Evolutionary conservation across 2,329 filamentous ascomycete genomes (phyloP).

Genomic region (Xylariaceae sp.): DNA sequence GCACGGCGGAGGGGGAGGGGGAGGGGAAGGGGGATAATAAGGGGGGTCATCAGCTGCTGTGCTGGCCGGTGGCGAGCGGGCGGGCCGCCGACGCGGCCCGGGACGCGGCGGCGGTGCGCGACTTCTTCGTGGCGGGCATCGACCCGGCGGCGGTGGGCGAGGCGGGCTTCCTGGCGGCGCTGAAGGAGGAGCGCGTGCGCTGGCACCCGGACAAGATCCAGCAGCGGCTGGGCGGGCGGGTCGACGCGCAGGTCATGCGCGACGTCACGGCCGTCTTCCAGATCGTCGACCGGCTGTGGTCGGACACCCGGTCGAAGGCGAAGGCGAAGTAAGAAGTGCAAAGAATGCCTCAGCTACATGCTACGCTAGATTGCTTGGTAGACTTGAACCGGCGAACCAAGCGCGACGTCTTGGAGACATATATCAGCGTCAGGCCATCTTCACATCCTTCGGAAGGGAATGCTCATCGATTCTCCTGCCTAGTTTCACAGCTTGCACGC

Average conservation of each 20-base stretch:
- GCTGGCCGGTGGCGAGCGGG: slow-evolving; percentile 69
- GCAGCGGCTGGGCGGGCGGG: slow-evolving; percentile 68
- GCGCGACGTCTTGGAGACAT: too few relatives aligned
- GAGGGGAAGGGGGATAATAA: too few relatives aligned
- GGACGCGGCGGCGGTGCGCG: slow-evolving; percentile 14
- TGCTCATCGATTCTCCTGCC: too few relatives aligned
- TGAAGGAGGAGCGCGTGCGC: slow-evolving; percentile 80
- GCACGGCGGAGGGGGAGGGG: slow-evolving; percentile 29
- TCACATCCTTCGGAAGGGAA: too few relatives aligned
- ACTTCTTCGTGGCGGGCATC: slow-evolving; percentile 55
- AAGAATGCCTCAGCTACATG: too few relatives aligned
- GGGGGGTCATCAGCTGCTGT: neutral
- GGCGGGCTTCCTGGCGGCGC: slow-evolving; percentile 36
- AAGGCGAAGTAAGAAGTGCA: too few relatives aligned
- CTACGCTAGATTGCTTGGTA: too few relatives aligned
- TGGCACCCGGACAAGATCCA: slow-evolving; percentile 99
- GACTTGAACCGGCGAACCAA: too few relatives aligned
- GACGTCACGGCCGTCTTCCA: slow-evolving; percentile 88
- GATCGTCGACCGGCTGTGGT: slow-evolving; percentile 76
- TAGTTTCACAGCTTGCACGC: too few relatives aligned
- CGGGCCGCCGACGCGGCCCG: slow-evolving; percentile 30
- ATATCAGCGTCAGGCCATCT: too few relatives aligned
- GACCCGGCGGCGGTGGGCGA: slow-evolving; percentile 36
- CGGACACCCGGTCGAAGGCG: slow-evolving; percentile 39
- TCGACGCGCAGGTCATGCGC: slow-evolving; percentile 66